Percentiles rank a stretch among this genome's conserved stretches.
Conservation (phyloP, 1,139 yeast species). For the Scheffersomyces parashehatae region DNA sequence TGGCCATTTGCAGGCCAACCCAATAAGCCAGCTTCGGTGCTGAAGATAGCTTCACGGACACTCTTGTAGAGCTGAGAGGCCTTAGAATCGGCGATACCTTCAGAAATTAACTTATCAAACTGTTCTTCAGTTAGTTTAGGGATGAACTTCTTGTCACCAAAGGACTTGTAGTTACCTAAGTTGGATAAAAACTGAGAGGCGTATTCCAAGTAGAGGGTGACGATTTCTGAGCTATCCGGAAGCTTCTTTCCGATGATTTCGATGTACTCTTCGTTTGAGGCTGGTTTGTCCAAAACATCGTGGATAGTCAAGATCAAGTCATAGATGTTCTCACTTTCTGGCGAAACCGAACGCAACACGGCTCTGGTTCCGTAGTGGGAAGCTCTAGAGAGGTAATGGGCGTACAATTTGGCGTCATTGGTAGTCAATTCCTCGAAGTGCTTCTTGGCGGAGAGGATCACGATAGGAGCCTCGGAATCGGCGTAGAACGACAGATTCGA, state of each 20-base stretch:
- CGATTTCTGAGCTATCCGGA: conserved; percentile 32
- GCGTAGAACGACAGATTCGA: conserved; percentile 18
- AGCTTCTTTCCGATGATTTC: conserved; percentile 21
- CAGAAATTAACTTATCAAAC: conserved; percentile 47
- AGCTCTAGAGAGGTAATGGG: conserved; percentile 81
- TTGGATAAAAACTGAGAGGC: conserved; percentile 79
- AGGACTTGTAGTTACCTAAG: conserved; percentile 84
- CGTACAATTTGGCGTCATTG: conserved; percentile 53
- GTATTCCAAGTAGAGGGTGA: conserved; percentile 66
- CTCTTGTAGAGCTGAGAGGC: conserved; percentile 40
- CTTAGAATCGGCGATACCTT: conserved; percentile 37
- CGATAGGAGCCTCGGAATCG: conserved; percentile 47
- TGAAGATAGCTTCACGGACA: conserved; percentile 52
- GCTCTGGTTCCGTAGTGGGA: conserved; percentile 82
- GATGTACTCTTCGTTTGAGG: conserved; percentile 43
- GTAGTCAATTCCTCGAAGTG: conserved; percentile 44
- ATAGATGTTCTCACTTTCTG: conserved; percentile 73
- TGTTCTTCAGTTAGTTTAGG: conserved; percentile 55
- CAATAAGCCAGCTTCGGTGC: conserved; percentile 51
- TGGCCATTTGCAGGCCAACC: conserved; percentile 84
- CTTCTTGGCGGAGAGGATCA: conserved; percentile 42
- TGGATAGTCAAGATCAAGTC: conserved; percentile 68
- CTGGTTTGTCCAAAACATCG: conserved; percentile 47
- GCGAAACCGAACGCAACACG: conserved; percentile 79
- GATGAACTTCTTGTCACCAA: conserved; percentile 84